Base-by-base conservation (phyloP, 371 early-diverging fungal species). In the Mortierella sp. region DNA sequence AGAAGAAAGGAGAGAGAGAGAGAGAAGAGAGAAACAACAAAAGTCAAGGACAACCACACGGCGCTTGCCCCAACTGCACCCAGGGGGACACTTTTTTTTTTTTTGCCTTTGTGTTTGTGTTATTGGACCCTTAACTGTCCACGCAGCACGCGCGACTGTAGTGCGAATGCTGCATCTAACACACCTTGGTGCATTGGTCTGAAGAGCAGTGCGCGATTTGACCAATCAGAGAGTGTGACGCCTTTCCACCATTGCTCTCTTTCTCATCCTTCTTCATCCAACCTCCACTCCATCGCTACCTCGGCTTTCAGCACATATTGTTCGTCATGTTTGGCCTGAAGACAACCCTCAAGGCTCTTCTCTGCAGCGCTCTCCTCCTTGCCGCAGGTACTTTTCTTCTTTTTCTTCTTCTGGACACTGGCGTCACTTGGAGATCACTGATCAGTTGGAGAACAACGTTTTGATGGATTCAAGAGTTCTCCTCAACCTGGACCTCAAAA, bases 81-180 rank as follows among this genome's bases (percentile, higher is more conserved):
- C 85, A 8, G 97, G 97, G 51, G 96, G 86, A 19, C n/a, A n/a
- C n/a, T n/a, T n/a, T n/a, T n/a, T n/a, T n/a, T n/a, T n/a, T n/a
- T n/a, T n/a, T 95, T 51, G 45, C 86, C 85, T 46, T 39, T 43
- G 45, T 43, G 14, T 43, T n/a, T 43, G 5, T 43, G 39, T 14
- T 43, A 16, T 19, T 3, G 14, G 9, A 16, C 45, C 45, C 45
- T 43, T 43, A 43, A 43, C 45, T n/a, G 45, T 5, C 41, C 97
- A 82, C 82, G 34, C 34, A 34, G 34, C 34, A 4, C 34, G 34
- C 34, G 34, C 34, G 34, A 34, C 34, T 34, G 34, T 10, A 34
- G 10, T 10, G 34, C 34, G 34, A 7, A 10, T 4, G 34, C 34
- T 34, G 34, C 34, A 34, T n/a, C n/a, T n/a, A n/a, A n/a, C n/a